A percentile compares a stretch with the other conserved stretches of the same genome.
Evolutionary conservation across 805 yeast genomes (phyloP).

Genomic region (Saturnispora hagleri): DNA sequence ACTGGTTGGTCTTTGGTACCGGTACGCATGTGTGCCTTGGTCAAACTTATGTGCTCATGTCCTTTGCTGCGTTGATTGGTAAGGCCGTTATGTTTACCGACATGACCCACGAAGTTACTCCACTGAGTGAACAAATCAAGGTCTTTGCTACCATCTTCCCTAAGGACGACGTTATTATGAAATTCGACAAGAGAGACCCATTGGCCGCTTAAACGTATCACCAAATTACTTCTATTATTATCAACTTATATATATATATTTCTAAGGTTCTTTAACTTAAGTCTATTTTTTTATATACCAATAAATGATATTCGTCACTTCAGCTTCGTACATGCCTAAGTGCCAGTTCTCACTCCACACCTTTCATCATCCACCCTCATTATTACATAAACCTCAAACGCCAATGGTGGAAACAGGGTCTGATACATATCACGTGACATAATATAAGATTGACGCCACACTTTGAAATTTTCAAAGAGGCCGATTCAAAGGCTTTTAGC

Average conservation of each 20-base stretch:
- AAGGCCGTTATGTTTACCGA: constrained; percentile 78
- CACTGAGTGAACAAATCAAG: constrained; percentile 79
- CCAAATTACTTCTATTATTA: neutral
- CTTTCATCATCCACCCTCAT: neutral
- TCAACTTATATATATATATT: neutral
- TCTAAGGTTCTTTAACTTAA: neutral
- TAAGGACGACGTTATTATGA: constrained; percentile 80
- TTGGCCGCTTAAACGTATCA: constrained; percentile 5
- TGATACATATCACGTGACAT: constrained; percentile 2
- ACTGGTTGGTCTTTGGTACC: constrained; percentile 95
- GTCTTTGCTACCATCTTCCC: constrained; percentile 99
- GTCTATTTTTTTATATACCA: neutral
- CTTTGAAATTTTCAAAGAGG: neutral
- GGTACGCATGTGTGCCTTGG: constrained; percentile 97
- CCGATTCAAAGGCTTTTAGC: neutral
- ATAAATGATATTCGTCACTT: neutral
- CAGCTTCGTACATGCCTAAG: neutral
- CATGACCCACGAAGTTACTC: constrained; percentile 75
- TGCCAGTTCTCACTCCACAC: too few relatives aligned
- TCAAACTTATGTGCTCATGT: constrained; percentile 84
- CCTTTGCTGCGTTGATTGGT: constrained; percentile 85
- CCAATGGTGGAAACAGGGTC: neutral
- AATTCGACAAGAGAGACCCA: constrained; percentile 63
- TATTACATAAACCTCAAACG: neutral
- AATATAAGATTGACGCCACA: neutral